A percentile compares a stretch with the other conserved stretches of the same genome.
Conservation (phyloP, 2,329 filamentous ascomycete species). For the Fusarium setosum region DNA sequence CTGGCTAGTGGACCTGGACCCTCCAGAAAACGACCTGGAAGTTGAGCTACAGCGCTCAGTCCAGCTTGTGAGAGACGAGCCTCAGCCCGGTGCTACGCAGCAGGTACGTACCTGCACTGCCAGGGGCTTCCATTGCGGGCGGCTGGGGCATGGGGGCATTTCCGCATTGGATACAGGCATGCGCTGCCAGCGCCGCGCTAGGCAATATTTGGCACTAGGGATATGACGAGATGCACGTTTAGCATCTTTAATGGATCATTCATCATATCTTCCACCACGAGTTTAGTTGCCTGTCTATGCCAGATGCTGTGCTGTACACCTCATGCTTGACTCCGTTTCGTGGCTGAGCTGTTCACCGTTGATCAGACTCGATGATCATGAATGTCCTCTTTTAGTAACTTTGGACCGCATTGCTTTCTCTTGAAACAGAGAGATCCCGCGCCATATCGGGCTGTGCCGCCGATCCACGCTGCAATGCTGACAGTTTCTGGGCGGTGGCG, state of each 20-base stretch:
- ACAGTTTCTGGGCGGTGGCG: slow-evolving; percentile 22
- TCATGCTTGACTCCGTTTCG: background rate
- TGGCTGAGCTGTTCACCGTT: slow-evolving; percentile 9
- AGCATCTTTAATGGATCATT: slow-evolving; percentile 3
- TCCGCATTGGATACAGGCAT: slow-evolving; percentile 9
- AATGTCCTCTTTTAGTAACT: background rate
- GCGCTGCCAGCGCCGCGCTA: slow-evolving; percentile 6
- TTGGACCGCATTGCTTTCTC: slow-evolving; percentile 6
- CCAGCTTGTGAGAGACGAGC: slow-evolving; percentile 10
- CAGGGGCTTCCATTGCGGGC: slow-evolving; percentile 16
- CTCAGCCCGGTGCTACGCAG: background rate
- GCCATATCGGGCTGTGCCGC: slow-evolving; percentile 22
- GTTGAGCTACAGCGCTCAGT: slow-evolving; percentile 33
- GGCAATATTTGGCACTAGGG: slow-evolving; percentile 4
- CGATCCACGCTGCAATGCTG: slow-evolving; percentile 32
- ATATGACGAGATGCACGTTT: slow-evolving; percentile 18
- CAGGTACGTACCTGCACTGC: slow-evolving; percentile 20
- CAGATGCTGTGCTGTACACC: too few species aligned
- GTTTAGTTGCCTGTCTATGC: background rate
- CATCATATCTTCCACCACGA: slow-evolving; percentile 3
- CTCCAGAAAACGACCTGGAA: slow-evolving; percentile 29
- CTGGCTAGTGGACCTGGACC: slow-evolving; percentile 29
- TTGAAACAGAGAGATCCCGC: slow-evolving; percentile 6
- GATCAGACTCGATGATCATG: background rate
- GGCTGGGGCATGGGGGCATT: slow-evolving; percentile 29